phyloP scores from a whole-genome alignment of 2,329 filamentous ascomycete species.

The Fusarium pseudocircinatum region DNA sequence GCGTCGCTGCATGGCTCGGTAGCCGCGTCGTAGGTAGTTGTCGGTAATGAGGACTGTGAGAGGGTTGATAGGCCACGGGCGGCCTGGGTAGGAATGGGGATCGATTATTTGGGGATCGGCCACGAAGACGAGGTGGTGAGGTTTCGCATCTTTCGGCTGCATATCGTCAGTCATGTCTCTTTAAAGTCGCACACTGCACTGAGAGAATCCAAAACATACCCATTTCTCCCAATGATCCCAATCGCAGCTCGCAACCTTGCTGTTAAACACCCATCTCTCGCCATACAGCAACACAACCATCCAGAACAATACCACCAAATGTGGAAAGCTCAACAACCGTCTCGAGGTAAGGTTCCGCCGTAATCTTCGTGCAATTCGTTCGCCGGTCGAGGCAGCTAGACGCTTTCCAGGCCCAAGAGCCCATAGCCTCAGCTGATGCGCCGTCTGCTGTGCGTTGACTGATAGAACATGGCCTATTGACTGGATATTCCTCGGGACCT shows the following conservation, averaged over 20 bases:
- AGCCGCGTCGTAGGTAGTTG: constrained; percentile 86
- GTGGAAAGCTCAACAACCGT: constrained; percentile 70
- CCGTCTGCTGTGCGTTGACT: constrained; percentile 34
- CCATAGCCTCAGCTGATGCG: constrained; percentile 53
- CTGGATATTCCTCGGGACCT: constrained; percentile 29
- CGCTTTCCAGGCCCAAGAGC: constrained; percentile 53
- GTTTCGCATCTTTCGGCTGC: constrained; percentile 79
- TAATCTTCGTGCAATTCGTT: constrained; percentile 43
- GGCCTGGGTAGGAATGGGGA: constrained; percentile 91
- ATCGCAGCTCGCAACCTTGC: constrained; percentile 74
- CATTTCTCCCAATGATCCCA: constrained; percentile 95
- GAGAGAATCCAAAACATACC: constrained; percentile 63
- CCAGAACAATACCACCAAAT: constrained; percentile 78
- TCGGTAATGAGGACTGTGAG: constrained; percentile 76
- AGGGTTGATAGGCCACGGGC: constrained; percentile 68
- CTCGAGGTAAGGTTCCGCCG: constrained; percentile 58
- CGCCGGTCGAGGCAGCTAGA: constrained; percentile 45
- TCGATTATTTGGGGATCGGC: constrained; percentile 94
- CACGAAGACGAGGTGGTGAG: constrained; percentile 85
- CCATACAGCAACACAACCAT: constrained; percentile 82
- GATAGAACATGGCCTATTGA: constrained; percentile 39
- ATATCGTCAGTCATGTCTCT: constrained; percentile 24
- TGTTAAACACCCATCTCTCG: constrained; percentile 80
- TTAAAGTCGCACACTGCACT: neutral
- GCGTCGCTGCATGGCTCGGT: constrained; percentile 77